Base-by-base conservation (phyloP, 1,139 yeast species). In the Wickerhamomyces sp. region DNA sequence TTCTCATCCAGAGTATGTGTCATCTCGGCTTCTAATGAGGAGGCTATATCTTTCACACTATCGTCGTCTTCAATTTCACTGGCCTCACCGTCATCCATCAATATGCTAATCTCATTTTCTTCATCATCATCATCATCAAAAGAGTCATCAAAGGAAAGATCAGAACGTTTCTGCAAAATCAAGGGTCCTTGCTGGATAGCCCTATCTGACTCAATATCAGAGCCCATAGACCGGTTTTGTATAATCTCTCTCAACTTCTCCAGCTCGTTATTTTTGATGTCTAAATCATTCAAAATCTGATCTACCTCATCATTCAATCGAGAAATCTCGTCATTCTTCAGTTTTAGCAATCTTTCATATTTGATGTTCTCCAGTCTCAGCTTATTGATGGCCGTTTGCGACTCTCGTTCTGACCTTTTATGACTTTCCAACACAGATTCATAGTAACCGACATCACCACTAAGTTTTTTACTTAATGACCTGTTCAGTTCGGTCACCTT, bases 11-110 rank as follows among this genome's bases (percentile, higher is more conserved):
- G 37, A n/a, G 52, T 44, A 35, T 44, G 32, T 27, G 34, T 41
- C 34, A 52, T 36, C 29, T 55, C 56, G 18, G 44, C 30, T 1
- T 54, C 51, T 15, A 55, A 39, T 8, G 51, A 47, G 15, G 44
- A 34, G 10, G 55, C n/a, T 13, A 11, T 27, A 9, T 38, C 41
- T 10, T 26, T 36, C 6, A 34, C 41, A 42, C 40, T 40, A 27
- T 43, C 36, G 11, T 32, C 33, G 43, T 67, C 66, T 50, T 72
- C 78, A n/a, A 46, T 47, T 10, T 46, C 49, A 27, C 37, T 40
- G 4, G 29, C 44, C 27, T 27, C 14, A 2, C 34, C 41, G 11
- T 26, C 23, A 4, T 18, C 23, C 10, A 32, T 23, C 6, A 36
- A 14, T 26, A 42, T 5, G 23, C 23, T 18, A 4, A 18, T 18